Evolutionary conservation across 257 asterid genomes (phyloP), one percentile per base, ranked within the genome.

Genomic region (Solanum pimpinellifolium): DNA sequence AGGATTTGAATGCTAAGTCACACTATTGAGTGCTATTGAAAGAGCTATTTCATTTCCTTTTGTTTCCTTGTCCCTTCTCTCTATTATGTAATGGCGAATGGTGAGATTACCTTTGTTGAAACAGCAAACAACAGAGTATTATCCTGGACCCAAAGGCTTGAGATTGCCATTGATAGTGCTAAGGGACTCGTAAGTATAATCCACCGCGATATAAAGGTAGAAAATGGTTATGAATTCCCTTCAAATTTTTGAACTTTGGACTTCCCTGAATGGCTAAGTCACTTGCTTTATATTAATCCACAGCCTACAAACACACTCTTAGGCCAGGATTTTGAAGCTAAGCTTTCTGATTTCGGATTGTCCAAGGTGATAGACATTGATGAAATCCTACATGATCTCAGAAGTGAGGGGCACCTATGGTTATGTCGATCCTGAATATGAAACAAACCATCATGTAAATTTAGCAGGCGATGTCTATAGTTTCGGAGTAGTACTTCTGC

Each of bases 341-440:
- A 87, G 86, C 88, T 90, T 9, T 90, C 90, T 5, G 91, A 87
- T 35, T 85, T 87, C 25, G 90, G 92, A 35, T 33, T 90, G 87
- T 90, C 92, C 74, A 88, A 85, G 86, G 90, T 90, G 35, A 88
- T 87, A 33, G 83, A 87, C 49, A 49, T 62, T 46, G 90, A 82
- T 3, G 87, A 85, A 85, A 81, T 66, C 91, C 83, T 18, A 42
- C 69, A 88, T 77, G 29, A 88, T 86, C 73, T 90, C 92, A 66
- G 89, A 90, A 85, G 90, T 88, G 9, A 83, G 91, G 82, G 92
- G 90, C 23, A 89, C 98, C 80, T 94, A 94, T 87, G 96, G 98
- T 11, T 95, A 95, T 46, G 95, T 95, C 25, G 98, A 94, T 80
- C 98, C 98, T 2, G 98, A 94, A 87, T 95, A 95, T 93, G 95